Evolutionary conservation across 2,329 filamentous ascomycete species (phyloP), one percentile per base, ranked within the genome.

Genomic region (Fusarium drepaniforme): DNA sequence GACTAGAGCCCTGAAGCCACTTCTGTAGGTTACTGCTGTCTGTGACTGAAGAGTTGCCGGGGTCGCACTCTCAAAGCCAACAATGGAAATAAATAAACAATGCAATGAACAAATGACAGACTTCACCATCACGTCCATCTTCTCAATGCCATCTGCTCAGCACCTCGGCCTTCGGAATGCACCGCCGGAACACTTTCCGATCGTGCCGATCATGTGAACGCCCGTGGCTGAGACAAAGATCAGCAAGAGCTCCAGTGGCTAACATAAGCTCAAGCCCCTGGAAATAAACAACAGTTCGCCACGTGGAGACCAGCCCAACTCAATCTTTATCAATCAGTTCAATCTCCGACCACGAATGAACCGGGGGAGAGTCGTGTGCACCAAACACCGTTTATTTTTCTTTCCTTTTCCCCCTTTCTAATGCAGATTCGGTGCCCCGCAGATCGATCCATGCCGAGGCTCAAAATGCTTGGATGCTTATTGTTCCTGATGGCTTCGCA

Each of bases 291-390:
- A 57, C 23, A 33, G n/a, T 23, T 37, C 33, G 56, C 56, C 56
- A 38, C 56, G 56, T 58, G 56, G 56, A 38, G 56, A 58, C 33
- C n/a, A 7, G 21, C 30, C 56, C 16, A 58, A 58, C 56, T 58
- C 18, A 58, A 58, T 58, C 56, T 37, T 58, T 53, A 58, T 58
- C 56, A 58, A 58, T 58, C 56, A 23, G 30, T 23, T 37, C 33
- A 58, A 53, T 53, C 49, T 53, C 49, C 25, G 28, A 33, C 49
- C 25, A 30, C 49, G 25, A 53, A 53, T 11, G 18, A 53, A 53
- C 49, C 25, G 25, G 44, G 53, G 33, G 30, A 21, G n/a, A 57
- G 53, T 33, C 53, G 53, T 13, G 28, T 57, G 46, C 23, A 16
- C 46, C 23, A 28, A 11, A 21, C 13, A 5, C 44, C 23, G 46